Percentiles rank a stretch among this genome's conserved stretches.
These are phyloP conservation scores for Solanum chmielewskii DNA, from an alignment of 257 asterid species.

Conservation along the genomic window DNA sequence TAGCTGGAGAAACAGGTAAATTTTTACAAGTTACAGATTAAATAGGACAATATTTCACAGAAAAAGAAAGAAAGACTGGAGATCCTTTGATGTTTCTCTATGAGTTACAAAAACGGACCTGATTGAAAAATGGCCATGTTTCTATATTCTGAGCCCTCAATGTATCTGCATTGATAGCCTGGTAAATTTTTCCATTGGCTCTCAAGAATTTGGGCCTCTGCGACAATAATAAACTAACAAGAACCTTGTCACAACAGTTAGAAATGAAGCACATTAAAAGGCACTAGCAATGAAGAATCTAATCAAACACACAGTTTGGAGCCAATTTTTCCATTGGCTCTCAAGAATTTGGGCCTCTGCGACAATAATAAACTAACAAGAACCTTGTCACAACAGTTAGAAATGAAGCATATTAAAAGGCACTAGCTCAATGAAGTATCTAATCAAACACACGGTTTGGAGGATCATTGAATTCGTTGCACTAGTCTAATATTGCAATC, in stretches of 20 bases:
- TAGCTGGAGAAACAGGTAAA: neutral
- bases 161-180: slow-evolving; percentile 54
- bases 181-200: slow-evolving; percentile 54
- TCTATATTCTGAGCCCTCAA: slow-evolving; percentile 65
- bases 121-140: slow-evolving; percentile 74
- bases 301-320: neutral
- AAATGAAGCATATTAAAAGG: neutral
- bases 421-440: neutral
- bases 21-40: neutral
- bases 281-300: neutral
- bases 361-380: slow-evolving; percentile 5
- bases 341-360: slow-evolving; percentile 50
- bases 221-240: slow-evolving; percentile 5
- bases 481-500: neutral
- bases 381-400: neutral
- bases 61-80: neutral
- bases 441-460: neutral
- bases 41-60: neutral
- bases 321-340: slow-evolving; percentile 51
- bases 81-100: neutral
- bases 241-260: neutral
- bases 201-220: slow-evolving; percentile 55
- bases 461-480: neutral
- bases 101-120: slow-evolving; percentile 17
- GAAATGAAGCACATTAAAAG: neutral